phyloP scores from a whole-genome alignment of 352 stramenopile genomes.

The Pythium utonaiense region DNA sequence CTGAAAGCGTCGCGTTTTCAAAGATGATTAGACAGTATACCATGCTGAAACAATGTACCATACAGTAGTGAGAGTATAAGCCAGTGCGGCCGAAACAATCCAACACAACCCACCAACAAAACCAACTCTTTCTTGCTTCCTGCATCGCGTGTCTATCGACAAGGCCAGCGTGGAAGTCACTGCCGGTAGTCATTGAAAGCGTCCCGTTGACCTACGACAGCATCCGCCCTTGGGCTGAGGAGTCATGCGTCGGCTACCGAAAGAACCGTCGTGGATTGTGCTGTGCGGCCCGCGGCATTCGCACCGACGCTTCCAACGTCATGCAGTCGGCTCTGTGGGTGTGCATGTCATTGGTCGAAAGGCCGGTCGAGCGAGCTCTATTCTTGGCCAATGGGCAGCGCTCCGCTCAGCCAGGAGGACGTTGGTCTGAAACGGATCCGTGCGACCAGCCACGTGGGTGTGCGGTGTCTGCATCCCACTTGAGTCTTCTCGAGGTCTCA shows the following conservation, averaged over 20 bases:
- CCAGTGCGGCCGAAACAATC: background rate
- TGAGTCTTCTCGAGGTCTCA: too few species aligned
- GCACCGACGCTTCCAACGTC: background rate
- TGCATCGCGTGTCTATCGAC: too few species aligned
- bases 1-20: background rate
- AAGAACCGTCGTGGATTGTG: background rate
- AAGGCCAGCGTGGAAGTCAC: too few species aligned
- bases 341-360: background rate
- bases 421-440: background rate
- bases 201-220: too few species aligned
- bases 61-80: background rate
- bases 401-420: too few species aligned
- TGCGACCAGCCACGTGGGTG: too few species aligned
- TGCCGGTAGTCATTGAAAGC: too few species aligned
- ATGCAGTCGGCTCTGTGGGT: background rate
- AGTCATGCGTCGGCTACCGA: background rate
- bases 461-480: too few species aligned
- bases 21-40: conserved; percentile 1
- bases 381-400: background rate
- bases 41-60: background rate
- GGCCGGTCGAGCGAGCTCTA: background rate
- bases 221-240: background rate
- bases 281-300: background rate
- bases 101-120: background rate
- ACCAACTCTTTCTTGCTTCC: background rate